phyloP scores from a whole-genome alignment of 371 early-diverging fungal genomes.

The Haplosporangium sp. region DNA sequence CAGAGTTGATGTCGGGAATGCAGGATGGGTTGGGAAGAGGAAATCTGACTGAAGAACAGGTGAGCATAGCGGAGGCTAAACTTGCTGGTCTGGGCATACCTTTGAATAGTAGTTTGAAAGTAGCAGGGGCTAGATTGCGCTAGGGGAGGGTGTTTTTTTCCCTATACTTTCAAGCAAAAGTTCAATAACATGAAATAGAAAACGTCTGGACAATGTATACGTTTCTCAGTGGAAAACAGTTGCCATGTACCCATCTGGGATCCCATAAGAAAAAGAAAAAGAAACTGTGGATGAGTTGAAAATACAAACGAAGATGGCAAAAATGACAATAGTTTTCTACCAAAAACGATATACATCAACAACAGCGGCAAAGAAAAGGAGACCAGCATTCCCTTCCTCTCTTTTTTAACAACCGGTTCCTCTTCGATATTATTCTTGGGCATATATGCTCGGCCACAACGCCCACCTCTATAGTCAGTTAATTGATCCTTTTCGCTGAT shows the following conservation, averaged over 20 bases:
- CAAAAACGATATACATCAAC: not conserved
- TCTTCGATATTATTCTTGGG: constrained; percentile 3
- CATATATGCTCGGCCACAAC: not conserved
- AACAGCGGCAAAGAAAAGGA: not conserved
- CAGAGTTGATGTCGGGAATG: constrained; percentile 25
- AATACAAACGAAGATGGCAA: not conserved
- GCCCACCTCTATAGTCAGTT: not conserved
- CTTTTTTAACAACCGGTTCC: not conserved
- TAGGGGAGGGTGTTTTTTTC: constrained; percentile 5
- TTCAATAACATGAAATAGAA: constrained; percentile 14
- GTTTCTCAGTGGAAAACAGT: not conserved
- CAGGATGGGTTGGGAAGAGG: constrained; percentile 28
- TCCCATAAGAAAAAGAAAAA: not conserved
- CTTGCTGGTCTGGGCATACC: constrained; percentile 52
- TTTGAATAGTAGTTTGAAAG: constrained; percentile 23
- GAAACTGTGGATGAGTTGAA: not conserved
- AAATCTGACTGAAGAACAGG: constrained; percentile 54
- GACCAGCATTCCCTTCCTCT: not conserved
- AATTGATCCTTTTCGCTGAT: not conserved
- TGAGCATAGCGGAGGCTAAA: constrained; percentile 55
- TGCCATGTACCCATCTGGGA: not conserved
- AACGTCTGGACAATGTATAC: constrained; percentile 4
- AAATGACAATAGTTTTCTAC: not conserved
- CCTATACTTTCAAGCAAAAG: not conserved
- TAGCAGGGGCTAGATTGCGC: constrained; percentile 26